Conservation (phyloP, 768 basidiomycete genomes). For the Galerina sulciceps region DNA sequence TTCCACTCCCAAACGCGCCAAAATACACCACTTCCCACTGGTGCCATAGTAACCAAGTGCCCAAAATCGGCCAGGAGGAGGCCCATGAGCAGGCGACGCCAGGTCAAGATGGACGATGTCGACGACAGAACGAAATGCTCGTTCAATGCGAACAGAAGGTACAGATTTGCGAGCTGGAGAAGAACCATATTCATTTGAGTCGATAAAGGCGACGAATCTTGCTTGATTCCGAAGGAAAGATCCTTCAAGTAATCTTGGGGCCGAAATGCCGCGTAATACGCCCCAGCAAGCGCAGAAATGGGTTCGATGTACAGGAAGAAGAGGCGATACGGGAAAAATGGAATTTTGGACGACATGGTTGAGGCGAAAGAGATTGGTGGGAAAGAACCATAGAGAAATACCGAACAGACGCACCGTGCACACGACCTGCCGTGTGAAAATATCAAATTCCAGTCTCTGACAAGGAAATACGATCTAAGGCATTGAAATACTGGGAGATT, state of each 20-base stretch:
- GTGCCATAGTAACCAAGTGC: constrained; percentile 48
- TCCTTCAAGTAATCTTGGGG: constrained; percentile 41
- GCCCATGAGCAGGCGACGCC: constrained; percentile 45
- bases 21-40: constrained; percentile 44
- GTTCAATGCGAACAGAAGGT: constrained; percentile 54
- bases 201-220: constrained; percentile 12
- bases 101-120: constrained; percentile 41
- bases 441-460: too few relatives aligned
- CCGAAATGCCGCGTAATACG: constrained; percentile 48
- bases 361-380: not conserved
- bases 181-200: constrained; percentile 43
- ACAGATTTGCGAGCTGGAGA: constrained; percentile 53
- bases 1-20: constrained; percentile 53
- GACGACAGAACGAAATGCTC: constrained; percentile 54
- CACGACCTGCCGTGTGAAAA: too few relatives aligned
- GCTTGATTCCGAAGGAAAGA: constrained; percentile 25
- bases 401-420: too few relatives aligned
- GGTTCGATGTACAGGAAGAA: constrained; percentile 60
- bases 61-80: constrained; percentile 55
- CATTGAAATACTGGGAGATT: too few relatives aligned
- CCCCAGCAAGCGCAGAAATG: constrained; percentile 50
- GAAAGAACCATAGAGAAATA: too few relatives aligned
- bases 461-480: too few relatives aligned
- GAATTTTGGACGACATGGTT: constrained; percentile 2
- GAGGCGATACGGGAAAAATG: constrained; percentile 35